These are phyloP conservation scores for Nannochloropsis gaditana DNA, from an alignment of 108 stramenopile species.

Conservation along the genomic window DNA sequence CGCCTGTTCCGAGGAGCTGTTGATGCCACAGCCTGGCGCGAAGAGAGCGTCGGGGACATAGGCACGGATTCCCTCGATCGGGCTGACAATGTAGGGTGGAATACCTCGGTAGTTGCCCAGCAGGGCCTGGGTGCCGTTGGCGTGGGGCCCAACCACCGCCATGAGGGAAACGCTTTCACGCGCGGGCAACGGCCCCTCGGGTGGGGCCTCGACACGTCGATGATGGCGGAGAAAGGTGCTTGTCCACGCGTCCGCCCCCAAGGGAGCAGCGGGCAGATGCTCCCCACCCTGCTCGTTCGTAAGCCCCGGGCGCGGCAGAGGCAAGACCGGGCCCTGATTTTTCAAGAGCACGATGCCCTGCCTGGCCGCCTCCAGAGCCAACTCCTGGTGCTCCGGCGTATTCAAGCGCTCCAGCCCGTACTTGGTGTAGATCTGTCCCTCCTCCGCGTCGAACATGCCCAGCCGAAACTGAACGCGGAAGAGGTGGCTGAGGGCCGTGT, in stretches of 20 bases:
- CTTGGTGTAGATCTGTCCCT: neutral
- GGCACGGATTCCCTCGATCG: conserved; percentile 12
- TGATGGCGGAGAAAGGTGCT: neutral
- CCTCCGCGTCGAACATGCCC: conserved; percentile 34
- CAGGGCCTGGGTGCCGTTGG: conserved; percentile 20
- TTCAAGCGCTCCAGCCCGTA: conserved; percentile 22
- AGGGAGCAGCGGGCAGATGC: neutral
- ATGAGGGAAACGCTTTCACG: neutral
- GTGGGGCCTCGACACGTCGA: no score
- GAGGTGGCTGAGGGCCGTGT: conserved; percentile 24
- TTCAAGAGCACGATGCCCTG: conserved; percentile 49
- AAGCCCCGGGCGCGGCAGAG: neutral
- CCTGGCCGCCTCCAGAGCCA: conserved; percentile 34
- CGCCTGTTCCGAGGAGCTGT: neutral
- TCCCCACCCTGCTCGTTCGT: neutral
- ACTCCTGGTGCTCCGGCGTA: neutral
- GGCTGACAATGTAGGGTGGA: conserved; percentile 21
- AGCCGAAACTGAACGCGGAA: conserved; percentile 36
- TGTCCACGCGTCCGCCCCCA: neutral
- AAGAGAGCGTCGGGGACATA: neutral
- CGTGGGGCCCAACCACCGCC: conserved; percentile 45
- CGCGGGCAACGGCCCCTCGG: neutral
- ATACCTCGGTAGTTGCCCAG: conserved; percentile 38
- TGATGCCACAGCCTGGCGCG: conserved; percentile 21
- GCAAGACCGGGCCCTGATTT: conserved; percentile 31